Conservation (phyloP, 805 yeast genomes). For the Saccharomycopsis sp. region DNA sequence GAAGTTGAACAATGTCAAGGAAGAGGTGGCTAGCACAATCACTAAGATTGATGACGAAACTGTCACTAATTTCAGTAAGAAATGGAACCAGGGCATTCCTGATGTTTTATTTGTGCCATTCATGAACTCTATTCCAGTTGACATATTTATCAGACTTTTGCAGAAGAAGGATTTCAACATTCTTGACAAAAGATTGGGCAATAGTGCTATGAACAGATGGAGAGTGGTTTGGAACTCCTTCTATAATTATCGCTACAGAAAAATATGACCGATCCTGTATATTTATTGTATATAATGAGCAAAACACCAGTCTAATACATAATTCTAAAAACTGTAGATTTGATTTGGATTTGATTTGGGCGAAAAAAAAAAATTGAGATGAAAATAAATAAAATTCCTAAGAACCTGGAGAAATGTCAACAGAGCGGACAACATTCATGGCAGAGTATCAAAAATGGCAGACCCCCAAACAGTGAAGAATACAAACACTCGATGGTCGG, state of each 20-base stretch:
- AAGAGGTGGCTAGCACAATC: slow-evolving; percentile 30
- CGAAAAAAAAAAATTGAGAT: too few relatives aligned
- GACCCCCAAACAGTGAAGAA: not conserved
- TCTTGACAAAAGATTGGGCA: slow-evolving; percentile 23
- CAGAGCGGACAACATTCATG: too few relatives aligned
- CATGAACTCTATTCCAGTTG: slow-evolving; percentile 58
- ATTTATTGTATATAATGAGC: too few relatives aligned
- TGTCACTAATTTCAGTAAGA: slow-evolving; percentile 25
- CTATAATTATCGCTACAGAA: slow-evolving; percentile 23
- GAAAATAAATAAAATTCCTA: too few relatives aligned
- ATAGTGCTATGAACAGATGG: slow-evolving; percentile 24
- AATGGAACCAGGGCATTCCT: slow-evolving; percentile 42
- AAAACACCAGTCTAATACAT: too few relatives aligned
- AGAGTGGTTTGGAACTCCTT: slow-evolving; percentile 25
- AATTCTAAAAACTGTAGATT: too few relatives aligned
- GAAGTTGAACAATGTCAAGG: slow-evolving; percentile 36
- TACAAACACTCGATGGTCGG: not conserved
- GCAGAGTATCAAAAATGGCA: too few relatives aligned
- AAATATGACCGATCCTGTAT: slow-evolving; percentile 13
- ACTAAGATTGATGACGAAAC: slow-evolving; percentile 24
- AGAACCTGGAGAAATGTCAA: too few relatives aligned
- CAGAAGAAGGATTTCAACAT: slow-evolving; percentile 61
- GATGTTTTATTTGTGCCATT: slow-evolving; percentile 62
- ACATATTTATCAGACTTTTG: slow-evolving; percentile 49
- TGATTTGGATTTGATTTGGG: too few relatives aligned